Evolutionary conservation across 148 eudicot genomes (phyloP), one percentile per base, ranked within the genome.

Genomic region (Nyssa sinensis): DNA sequence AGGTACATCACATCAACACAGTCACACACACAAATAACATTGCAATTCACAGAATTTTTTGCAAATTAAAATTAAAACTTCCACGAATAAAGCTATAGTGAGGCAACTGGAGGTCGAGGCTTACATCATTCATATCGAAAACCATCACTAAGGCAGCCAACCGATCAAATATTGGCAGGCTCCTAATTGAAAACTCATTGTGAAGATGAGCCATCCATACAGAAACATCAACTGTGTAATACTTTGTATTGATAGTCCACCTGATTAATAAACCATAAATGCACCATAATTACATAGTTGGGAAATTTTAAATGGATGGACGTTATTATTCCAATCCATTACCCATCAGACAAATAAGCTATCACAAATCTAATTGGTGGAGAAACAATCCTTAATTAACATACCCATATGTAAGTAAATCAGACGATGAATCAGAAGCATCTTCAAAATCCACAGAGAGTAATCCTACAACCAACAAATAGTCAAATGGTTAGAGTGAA

Each of bases 231-330:
- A 91, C 98, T 57, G 87, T 77, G 75, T 95, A 95, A 81, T 95
- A 95, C 80, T 95, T 95, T 13, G 96, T 95, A 83, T 89, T 81
- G 79, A 95, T 91, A 31, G 90, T 93, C 99, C 99, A 95, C 83
- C 99, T 95, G 81, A 71, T 66, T 7, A 76, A 72, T 41, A 3
- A 10, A 27, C 60, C 55, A 13, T 24, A 34, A 49, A 34, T 34
- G 21, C 33, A 44, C 44, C 6, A 47, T 68, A 75, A 49, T 60
- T 34, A 58, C 5, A 57, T 67, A 28, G 0, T 28, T n/a, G n/a
- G 47, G 17, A 62, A 66, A 51, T 32, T 34, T 16, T 33, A 12
- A 9, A 58, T 37, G 61, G 35, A 66, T 23, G 53, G 31, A 66
- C 11, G 66, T 19, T 30, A 29, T 24, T 25, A 58, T 62, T 64